phyloP scores from a whole-genome alignment of 352 stramenopile genomes.

The Globisporangium mamillatum region DNA sequence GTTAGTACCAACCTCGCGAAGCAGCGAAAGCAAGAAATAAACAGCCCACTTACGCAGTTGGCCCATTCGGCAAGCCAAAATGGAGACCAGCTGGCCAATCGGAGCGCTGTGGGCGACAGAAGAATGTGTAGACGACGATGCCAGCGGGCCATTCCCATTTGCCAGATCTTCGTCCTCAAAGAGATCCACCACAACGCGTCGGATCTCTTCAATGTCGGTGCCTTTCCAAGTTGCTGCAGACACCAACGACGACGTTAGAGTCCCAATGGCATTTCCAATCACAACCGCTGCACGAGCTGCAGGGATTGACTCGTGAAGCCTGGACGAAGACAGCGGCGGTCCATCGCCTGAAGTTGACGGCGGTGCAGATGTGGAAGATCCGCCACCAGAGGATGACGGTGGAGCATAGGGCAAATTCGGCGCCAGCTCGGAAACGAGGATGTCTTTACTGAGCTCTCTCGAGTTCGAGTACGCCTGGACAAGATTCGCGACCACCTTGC shows the following conservation, averaged over 20 bases:
- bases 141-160: slow-evolving; percentile 1
- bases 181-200: slow-evolving; percentile 42
- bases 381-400: slow-evolving; percentile 9
- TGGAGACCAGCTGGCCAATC: slow-evolving; percentile 66
- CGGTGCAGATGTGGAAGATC: slow-evolving; percentile 4
- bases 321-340: slow-evolving; percentile 14
- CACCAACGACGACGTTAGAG: slow-evolving; percentile 54
- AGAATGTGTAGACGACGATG: neutral
- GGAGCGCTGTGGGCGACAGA: slow-evolving; percentile 41
- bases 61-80: slow-evolving; percentile 63
- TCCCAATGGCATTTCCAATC: slow-evolving; percentile 66
- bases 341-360: slow-evolving; percentile 13
- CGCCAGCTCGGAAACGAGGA: slow-evolving; percentile 71
- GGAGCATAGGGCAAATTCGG: slow-evolving; percentile 34
- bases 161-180: slow-evolving; percentile 45
- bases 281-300: slow-evolving; percentile 70
- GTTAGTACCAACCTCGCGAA: neutral
- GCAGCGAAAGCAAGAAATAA: slow-evolving; percentile 1
- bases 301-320: slow-evolving; percentile 52
- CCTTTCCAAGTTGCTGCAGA: slow-evolving; percentile 76
- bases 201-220: slow-evolving; percentile 65
- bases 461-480: slow-evolving; percentile 77
- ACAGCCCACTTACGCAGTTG: slow-evolving; percentile 51
- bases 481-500: slow-evolving; percentile 63
- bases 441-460: slow-evolving; percentile 59